phyloP scores from a whole-genome alignment of 106 monocot species.

The Dendrobium chrysotoxum region DNA sequence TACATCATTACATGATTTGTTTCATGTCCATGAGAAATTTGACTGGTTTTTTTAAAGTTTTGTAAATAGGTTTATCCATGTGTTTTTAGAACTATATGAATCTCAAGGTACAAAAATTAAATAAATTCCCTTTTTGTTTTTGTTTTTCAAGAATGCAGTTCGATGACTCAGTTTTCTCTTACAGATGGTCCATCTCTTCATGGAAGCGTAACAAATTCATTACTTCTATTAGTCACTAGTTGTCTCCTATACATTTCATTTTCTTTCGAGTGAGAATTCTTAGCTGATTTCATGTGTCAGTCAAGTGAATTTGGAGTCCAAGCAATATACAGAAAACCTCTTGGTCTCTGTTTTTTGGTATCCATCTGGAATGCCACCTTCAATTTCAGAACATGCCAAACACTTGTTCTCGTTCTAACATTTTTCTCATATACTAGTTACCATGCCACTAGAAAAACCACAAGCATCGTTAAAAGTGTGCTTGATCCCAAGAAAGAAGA shows the following conservation, averaged over 20 bases:
- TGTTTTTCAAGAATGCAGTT: not conserved
- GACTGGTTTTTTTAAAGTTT: too few relatives aligned
- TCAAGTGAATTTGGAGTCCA: too few relatives aligned
- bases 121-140: not conserved
- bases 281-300: constrained; percentile 20
- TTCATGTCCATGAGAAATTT: too few relatives aligned
- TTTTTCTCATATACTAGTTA: constrained; percentile 66
- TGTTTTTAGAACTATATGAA: not conserved
- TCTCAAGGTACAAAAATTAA: not conserved
- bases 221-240: not conserved
- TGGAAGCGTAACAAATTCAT: not conserved
- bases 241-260: not conserved
- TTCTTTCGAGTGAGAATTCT: too few relatives aligned
- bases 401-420: constrained; percentile 47
- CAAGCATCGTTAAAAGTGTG: constrained; percentile 70
- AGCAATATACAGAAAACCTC: too few relatives aligned
- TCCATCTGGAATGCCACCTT: constrained; percentile 14
- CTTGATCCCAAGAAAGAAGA: constrained; percentile 46
- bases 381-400: constrained; percentile 43
- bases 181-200: not conserved
- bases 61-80: too few relatives aligned
- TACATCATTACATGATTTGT: too few relatives aligned
- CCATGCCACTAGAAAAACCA: constrained; percentile 73
- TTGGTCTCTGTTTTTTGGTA: constrained; percentile 46
- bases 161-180: not conserved